Conservation (phyloP, 1,284 basidiomycete genomes). For the Naganishia sp. region DNA sequence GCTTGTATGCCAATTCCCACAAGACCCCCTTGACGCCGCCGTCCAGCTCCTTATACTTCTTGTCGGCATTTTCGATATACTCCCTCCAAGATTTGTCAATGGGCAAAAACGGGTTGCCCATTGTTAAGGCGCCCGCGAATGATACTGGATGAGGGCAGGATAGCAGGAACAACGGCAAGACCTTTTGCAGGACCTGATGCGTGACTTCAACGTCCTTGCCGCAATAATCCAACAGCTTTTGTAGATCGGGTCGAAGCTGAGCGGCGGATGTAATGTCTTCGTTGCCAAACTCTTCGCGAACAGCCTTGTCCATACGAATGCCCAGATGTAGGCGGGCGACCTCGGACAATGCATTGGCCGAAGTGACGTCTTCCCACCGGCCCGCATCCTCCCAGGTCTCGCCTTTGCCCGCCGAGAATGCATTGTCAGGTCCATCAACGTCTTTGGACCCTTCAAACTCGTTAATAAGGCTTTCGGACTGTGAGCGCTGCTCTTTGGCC, state of each 20-base stretch:
- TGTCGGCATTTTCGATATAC: slow-evolving; percentile 78
- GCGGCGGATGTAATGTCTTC: slow-evolving; percentile 48
- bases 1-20: slow-evolving; percentile 64
- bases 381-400: slow-evolving; percentile 8
- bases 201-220: slow-evolving; percentile 82
- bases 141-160: slow-evolving; percentile 91
- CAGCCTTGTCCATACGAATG: slow-evolving; percentile 75
- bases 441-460: slow-evolving; percentile 53
- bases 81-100: slow-evolving; percentile 86
- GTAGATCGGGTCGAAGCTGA: slow-evolving; percentile 68
- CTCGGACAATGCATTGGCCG: slow-evolving; percentile 87
- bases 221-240: slow-evolving; percentile 84
- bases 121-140: slow-evolving; percentile 85
- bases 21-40: slow-evolving; percentile 68
- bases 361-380: slow-evolving; percentile 87
- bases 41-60: slow-evolving; percentile 74
- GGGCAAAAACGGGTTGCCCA: slow-evolving; percentile 89
- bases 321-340: slow-evolving; percentile 88
- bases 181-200: slow-evolving; percentile 74
- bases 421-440: slow-evolving; percentile 39
- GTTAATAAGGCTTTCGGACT: slow-evolving; percentile 29
- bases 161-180: slow-evolving; percentile 79
- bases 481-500: slow-evolving; percentile 39
- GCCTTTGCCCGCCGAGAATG: slow-evolving; percentile 23
- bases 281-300: slow-evolving; percentile 71